Conservation (phyloP, 2,329 filamentous ascomycete genomes). For the Coniochaeta sp. region DNA sequence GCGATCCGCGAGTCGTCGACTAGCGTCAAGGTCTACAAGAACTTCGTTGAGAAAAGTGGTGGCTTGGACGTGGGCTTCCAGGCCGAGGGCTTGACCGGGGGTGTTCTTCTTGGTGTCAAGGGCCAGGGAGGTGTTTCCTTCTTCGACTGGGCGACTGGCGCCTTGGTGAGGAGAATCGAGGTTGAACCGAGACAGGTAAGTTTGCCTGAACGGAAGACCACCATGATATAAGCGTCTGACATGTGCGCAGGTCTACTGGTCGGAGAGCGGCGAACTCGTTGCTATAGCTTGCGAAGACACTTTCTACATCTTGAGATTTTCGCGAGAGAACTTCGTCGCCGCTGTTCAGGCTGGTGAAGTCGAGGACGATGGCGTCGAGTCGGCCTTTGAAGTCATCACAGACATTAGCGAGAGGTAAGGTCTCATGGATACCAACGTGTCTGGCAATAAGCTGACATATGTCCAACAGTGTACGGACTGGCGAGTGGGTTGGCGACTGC, state of each 20-base stretch:
- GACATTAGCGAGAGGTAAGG: constrained; percentile 80
- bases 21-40: constrained; percentile 95
- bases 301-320: constrained; percentile 90
- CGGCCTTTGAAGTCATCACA: constrained; percentile 92
- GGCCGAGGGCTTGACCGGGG: constrained; percentile 83
- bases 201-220: neutral
- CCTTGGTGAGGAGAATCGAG: constrained; percentile 86
- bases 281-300: constrained; percentile 89
- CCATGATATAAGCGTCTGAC: constrained; percentile 2
- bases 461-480: constrained; percentile 66
- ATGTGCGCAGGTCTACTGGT: constrained; percentile 75
- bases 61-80: constrained; percentile 93
- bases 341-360: constrained; percentile 75
- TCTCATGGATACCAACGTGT: neutral
- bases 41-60: constrained; percentile 86
- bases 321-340: constrained; percentile 78
- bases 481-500: constrained; percentile 97
- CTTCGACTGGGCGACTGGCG: constrained; percentile 91
- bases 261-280: constrained; percentile 89
- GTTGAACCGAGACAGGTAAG: constrained; percentile 50
- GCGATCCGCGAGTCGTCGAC: constrained; percentile 92
- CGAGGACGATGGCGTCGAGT: constrained; percentile 87
- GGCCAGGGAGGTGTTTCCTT: constrained; percentile 92
- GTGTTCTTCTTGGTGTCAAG: constrained; percentile 86
- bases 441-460: neutral